Evolutionary conservation across 306 rosid genomes (phyloP).

Genomic region (Aeschynomene evenia): DNA sequence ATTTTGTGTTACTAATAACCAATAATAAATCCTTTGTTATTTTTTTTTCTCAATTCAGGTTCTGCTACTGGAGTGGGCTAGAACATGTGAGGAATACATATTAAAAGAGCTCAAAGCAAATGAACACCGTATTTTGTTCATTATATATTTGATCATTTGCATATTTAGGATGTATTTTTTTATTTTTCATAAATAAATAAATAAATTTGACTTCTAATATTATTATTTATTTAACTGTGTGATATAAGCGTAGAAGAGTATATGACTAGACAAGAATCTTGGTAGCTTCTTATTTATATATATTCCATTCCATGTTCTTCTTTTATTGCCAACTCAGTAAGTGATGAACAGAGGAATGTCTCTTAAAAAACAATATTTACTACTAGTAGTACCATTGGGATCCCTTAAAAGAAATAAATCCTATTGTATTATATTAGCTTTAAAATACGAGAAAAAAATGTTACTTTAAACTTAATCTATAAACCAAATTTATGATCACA

Average conservation of each 20-base stretch:
- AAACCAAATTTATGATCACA: neutral
- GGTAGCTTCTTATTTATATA: neutral
- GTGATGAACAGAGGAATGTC: neutral
- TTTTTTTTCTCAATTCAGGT: constrained; percentile 37
- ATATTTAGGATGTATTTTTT: too few relatives aligned
- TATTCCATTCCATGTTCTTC: neutral
- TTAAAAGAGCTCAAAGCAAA: too few relatives aligned
- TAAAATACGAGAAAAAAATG: neutral
- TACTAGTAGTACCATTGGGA: neutral
- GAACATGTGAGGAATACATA: too few relatives aligned
- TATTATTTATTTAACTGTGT: too few relatives aligned
- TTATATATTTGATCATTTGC: too few relatives aligned
- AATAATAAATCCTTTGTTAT: neutral
- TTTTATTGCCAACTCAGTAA: neutral
- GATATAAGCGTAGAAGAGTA: neutral
- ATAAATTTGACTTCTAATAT: too few relatives aligned
- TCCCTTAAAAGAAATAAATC: neutral
- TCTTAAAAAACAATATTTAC: neutral
- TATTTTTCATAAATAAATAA: too few relatives aligned
- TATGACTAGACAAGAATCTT: neutral
- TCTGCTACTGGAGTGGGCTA: constrained; percentile 43
- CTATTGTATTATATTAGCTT: too few relatives aligned
- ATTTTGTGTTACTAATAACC: neutral
- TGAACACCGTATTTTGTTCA: too few relatives aligned
- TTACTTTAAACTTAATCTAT: neutral